phyloP scores from a whole-genome alignment of 2,329 filamentous ascomycete species.

The Penicillium sclerotigenum region DNA sequence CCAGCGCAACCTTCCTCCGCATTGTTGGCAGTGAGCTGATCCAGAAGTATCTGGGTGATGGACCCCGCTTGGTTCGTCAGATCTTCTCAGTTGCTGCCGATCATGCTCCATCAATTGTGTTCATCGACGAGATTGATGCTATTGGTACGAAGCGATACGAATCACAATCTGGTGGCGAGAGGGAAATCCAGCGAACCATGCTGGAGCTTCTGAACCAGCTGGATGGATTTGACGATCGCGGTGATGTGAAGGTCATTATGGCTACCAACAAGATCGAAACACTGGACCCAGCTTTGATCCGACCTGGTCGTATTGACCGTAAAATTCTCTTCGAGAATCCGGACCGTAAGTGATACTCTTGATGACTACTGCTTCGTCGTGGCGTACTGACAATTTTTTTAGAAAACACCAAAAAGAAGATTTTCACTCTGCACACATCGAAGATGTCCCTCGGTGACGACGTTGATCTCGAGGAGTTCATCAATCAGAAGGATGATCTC shows the following conservation, averaged over 20 bases:
- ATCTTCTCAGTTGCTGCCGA: constrained; percentile 88
- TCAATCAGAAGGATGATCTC: constrained; percentile 95
- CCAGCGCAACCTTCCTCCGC: constrained; percentile 95
- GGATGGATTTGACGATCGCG: constrained; percentile 96
- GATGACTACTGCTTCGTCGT: not conserved
- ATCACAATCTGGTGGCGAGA: constrained; percentile 91
- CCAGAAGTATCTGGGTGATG: constrained; percentile 97
- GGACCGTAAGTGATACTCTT: constrained; percentile 52
- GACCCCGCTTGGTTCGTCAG: constrained; percentile 88
- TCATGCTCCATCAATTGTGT: constrained; percentile 94
- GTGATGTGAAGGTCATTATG: constrained; percentile 99
- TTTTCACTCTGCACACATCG: constrained; percentile 94
- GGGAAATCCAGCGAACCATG: constrained; percentile 98
- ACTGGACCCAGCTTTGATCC: constrained; percentile 90
- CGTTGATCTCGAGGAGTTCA: constrained; percentile 98
- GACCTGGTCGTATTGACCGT: constrained; percentile 94
- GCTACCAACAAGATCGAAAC: constrained; percentile 99
- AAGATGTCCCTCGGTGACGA: constrained; percentile 98
- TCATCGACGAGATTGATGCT: constrained; percentile 98
- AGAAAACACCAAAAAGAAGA: constrained; percentile 94
- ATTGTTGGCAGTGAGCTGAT: constrained; percentile 97
- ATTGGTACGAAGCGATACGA: constrained; percentile 99
- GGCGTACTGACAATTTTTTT: constrained; percentile 22
- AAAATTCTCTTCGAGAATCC: constrained; percentile 84
- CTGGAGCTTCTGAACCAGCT: constrained; percentile 96